These are phyloP conservation scores for Sanghuangporus sanghuang DNA, from an alignment of 1,284 basidiomycete genomes.

Conservation along the genomic window DNA sequence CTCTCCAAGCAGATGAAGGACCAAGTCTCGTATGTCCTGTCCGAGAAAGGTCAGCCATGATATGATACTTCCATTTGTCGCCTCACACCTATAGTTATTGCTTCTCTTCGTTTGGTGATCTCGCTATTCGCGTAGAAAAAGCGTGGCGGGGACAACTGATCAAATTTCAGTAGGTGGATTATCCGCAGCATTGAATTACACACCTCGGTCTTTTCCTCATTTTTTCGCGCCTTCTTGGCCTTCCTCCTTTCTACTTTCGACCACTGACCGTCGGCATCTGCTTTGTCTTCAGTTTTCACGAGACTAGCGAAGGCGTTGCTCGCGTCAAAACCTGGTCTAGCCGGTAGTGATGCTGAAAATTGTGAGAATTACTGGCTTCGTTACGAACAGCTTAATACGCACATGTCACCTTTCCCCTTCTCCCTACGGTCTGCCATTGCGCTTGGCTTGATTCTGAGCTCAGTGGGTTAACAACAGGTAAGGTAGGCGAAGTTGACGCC, in stretches of 20 bases:
- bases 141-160: constrained; percentile 54
- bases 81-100: constrained; percentile 68
- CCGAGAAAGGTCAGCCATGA: constrained; percentile 7
- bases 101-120: constrained; percentile 65
- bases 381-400: neutral
- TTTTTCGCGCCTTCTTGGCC: constrained; percentile 64
- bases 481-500: neutral
- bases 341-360: neutral
- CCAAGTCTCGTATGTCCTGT: constrained; percentile 82
- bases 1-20: constrained; percentile 78
- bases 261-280: constrained; percentile 42
- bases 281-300: neutral
- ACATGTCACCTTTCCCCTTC: neutral
- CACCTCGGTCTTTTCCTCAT: constrained; percentile 54
- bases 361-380: neutral
- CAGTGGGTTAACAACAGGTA: neutral
- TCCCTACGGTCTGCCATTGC: neutral
- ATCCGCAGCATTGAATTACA: constrained; percentile 28
- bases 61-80: neutral
- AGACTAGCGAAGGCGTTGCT: constrained; percentile 3
- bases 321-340: neutral
- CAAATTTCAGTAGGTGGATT: constrained; percentile 5
- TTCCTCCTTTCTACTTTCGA: constrained; percentile 75
- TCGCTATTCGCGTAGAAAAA: constrained; percentile 79
- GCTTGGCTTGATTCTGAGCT: neutral